Base-by-base conservation (phyloP, 768 basidiomycete genomes). In the Leccinum subtestaceum region DNA sequence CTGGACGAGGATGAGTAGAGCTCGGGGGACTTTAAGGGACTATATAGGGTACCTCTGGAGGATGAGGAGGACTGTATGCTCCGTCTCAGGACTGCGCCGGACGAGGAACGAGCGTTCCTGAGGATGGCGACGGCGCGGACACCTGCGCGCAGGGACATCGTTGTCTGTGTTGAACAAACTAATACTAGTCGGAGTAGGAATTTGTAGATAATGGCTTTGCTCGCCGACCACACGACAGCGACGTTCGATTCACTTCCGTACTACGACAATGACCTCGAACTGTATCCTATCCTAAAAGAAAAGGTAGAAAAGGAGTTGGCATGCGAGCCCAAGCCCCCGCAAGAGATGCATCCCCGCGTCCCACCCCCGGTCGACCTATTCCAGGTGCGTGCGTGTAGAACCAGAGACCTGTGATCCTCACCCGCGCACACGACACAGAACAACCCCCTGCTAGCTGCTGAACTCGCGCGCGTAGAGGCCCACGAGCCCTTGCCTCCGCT, bases 251-350 rank as follows among this genome's bases (percentile, higher is more conserved):
- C 93, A 25, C 80, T 97, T 62, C 95, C 95, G 17, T 98, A 97
- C 76, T 94, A 92, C 68, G 95, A 98, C 77, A 91, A 94, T 70
- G 93, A 97, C 71, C 80, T 95, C 53, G 89, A 93, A 60, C 82
- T 82, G 56, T 84, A 81, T 60, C 91, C 92, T 1, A 67, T 80
- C 40, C 77, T 94, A 40, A 85, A 82, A 70, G 82, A 86, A 69
- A 88, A 86, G 70, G 92, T 93, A 15, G 88, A 91, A 57, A 78
- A 78, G 63, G 92, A 93, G 70, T 74, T 94, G 43, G 86, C 86
- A 27, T 81, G 82, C n/a, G 86, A 92, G 69, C 80, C 82, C 62
- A 85, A 83, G 63, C 76, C 83, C 17, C 83, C 83, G 45, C 73
- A 78, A 52, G 72, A 74, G n/a, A 76, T 89, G 45, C 91, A 93